Evolutionary conservation across 164 flowering plant genomes (phyloP).

Genomic region (Stephania yunnanensis): DNA sequence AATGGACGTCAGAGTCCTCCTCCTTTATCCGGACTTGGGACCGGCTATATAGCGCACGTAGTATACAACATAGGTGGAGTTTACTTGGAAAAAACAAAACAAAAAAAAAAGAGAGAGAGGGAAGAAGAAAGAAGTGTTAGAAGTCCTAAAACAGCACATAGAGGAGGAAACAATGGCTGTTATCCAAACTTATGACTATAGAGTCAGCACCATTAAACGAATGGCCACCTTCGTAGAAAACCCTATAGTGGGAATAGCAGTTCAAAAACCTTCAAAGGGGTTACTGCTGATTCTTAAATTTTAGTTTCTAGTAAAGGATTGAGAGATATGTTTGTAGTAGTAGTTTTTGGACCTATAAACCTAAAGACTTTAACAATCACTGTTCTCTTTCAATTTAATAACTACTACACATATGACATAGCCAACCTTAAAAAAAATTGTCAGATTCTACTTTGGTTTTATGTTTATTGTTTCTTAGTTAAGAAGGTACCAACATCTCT

Average conservation of each 20-base stretch:
- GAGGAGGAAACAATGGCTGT: background rate
- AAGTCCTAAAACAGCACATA: background rate
- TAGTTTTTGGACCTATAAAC: background rate
- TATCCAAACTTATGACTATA: background rate
- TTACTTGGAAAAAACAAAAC: background rate
- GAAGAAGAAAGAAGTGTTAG: background rate
- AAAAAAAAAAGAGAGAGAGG: too few relatives aligned
- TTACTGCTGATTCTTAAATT: background rate
- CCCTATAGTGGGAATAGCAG: background rate
- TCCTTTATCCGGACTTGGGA: too few relatives aligned
- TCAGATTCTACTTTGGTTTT: slow-evolving; percentile 9
- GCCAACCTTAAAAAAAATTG: background rate
- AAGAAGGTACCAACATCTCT: background rate
- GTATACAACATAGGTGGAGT: too few relatives aligned
- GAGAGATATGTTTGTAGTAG: background rate
- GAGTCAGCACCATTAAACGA: background rate
- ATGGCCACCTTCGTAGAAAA: slow-evolving; percentile 1
- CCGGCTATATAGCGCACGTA: too few relatives aligned
- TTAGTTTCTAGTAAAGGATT: background rate
- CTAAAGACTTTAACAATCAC: background rate
- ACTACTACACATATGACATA: background rate
- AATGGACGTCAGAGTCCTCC: too few relatives aligned
- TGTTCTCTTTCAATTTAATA: background rate
- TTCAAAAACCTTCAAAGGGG: background rate
- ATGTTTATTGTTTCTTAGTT: slow-evolving; percentile 5